phyloP scores from a whole-genome alignment of 345 rosid genomes.

The Arabidopsis suecica region DNA sequence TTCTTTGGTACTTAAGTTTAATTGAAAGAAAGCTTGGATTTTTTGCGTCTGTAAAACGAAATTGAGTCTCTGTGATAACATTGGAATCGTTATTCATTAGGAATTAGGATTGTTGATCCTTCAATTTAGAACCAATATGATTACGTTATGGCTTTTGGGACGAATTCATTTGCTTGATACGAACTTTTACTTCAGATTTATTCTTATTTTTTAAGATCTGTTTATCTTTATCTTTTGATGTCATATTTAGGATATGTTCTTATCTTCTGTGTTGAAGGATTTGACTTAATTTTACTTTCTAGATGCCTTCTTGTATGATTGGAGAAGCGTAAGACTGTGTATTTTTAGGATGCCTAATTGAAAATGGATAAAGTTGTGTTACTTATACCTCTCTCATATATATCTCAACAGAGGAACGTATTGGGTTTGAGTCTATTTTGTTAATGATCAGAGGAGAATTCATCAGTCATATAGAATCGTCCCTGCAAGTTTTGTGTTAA shows the following conservation, averaged over 20 bases:
- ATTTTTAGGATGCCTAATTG: not conserved
- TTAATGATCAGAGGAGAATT: not conserved
- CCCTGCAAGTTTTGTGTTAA: not conserved
- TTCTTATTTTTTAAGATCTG: constrained; percentile 18
- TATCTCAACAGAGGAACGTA: not conserved
- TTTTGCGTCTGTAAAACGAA: not conserved
- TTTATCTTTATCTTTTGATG: not conserved
- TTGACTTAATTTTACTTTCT: constrained; percentile 20
- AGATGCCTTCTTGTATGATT: constrained; percentile 3
- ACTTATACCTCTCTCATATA: not conserved
- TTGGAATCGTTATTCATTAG: not conserved
- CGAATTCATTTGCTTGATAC: constrained; percentile 19
- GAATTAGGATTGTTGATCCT: not conserved
- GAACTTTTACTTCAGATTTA: constrained; percentile 24
- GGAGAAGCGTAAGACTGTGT: not conserved
- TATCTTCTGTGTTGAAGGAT: not conserved
- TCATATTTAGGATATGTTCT: not conserved
- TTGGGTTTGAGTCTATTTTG: not conserved
- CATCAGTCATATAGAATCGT: not conserved
- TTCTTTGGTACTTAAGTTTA: not conserved
- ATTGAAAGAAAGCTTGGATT: constrained; percentile 1
- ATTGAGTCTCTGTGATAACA: not conserved
- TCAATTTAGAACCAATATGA: not conserved
- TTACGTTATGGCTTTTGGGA: constrained; percentile 13
- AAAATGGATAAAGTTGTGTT: not conserved